phyloP scores from a whole-genome alignment of 345 rosid genomes.

The Excoecaria agallocha region DNA sequence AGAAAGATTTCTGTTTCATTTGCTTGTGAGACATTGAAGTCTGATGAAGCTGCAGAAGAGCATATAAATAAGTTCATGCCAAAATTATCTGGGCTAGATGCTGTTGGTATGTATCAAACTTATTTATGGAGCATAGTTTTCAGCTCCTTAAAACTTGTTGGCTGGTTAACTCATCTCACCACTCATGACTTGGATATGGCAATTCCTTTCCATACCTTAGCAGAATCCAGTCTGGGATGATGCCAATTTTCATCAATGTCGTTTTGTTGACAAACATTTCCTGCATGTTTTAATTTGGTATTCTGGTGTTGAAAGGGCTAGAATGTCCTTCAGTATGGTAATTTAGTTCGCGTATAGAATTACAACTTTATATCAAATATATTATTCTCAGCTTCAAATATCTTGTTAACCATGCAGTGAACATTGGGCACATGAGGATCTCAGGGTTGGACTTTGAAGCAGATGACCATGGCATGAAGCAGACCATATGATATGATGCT shows the following conservation, averaged over 20 bases:
- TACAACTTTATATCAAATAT: neutral
- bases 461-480: slow-evolving; percentile 26
- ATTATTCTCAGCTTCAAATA: slow-evolving; percentile 4
- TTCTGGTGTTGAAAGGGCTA: neutral
- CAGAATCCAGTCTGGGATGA: neutral
- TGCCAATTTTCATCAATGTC: neutral
- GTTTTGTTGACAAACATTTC: neutral
- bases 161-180: neutral
- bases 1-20: slow-evolving; percentile 62
- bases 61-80: slow-evolving; percentile 85
- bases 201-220: neutral
- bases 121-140: neutral
- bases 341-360: neutral
- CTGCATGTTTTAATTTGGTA: neutral
- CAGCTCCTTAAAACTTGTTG: too few species aligned
- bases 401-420: slow-evolving; percentile 53
- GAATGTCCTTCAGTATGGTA: neutral
- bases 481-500: slow-evolving; percentile 19
- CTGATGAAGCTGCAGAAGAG: slow-evolving; percentile 86
- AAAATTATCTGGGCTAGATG: slow-evolving; percentile 75
- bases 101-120: slow-evolving; percentile 55
- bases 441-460: slow-evolving; percentile 58
- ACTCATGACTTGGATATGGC: neutral
- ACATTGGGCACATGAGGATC: slow-evolving; percentile 74
- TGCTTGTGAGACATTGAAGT: slow-evolving; percentile 88